These are phyloP conservation scores for Picea sitchensis DNA, from an alignment of 75 land plant species.

Conservation along the genomic window DNA sequence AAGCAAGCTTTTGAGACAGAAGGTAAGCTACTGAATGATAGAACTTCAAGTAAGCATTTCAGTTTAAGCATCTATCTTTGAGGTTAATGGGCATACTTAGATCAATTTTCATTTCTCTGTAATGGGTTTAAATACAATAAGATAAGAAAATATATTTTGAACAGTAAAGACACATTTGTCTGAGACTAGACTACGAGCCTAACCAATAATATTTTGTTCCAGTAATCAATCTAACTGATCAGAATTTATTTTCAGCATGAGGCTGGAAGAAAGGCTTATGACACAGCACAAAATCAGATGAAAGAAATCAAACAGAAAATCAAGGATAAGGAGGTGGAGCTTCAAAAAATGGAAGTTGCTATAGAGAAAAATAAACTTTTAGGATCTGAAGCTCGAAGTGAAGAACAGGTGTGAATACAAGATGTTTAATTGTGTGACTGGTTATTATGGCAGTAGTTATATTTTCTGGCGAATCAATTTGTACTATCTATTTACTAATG, in stretches of 20 bases:
- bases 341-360: constrained; percentile 25
- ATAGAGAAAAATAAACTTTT: constrained; percentile 39
- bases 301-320: constrained; percentile 34
- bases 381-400: constrained; percentile 52
- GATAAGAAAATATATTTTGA: not conserved
- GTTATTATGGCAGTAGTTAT: not conserved
- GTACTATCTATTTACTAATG: not conserved
- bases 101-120: not conserved
- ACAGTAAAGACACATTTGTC: not conserved
- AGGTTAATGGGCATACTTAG: too few species aligned
- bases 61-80: not conserved
- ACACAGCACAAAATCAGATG: constrained; percentile 61
- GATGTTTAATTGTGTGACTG: not conserved
- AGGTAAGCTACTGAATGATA: constrained; percentile 36
- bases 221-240: not conserved
- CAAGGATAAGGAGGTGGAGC: constrained; percentile 29
- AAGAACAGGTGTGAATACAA: constrained; percentile 48
- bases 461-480: not conserved
- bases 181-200: not conserved
- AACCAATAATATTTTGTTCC: not conserved
- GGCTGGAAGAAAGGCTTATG: constrained; percentile 52
- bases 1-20: constrained; percentile 71
- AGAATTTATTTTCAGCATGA: constrained; percentile 68
- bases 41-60: not conserved
- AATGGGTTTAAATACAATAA: not conserved